A percentile compares a stretch with the other conserved stretches of the same genome.
These are phyloP conservation scores for Pythium sp. DNA, from an alignment of 352 stramenopile species.

Conservation along the genomic window DNA sequence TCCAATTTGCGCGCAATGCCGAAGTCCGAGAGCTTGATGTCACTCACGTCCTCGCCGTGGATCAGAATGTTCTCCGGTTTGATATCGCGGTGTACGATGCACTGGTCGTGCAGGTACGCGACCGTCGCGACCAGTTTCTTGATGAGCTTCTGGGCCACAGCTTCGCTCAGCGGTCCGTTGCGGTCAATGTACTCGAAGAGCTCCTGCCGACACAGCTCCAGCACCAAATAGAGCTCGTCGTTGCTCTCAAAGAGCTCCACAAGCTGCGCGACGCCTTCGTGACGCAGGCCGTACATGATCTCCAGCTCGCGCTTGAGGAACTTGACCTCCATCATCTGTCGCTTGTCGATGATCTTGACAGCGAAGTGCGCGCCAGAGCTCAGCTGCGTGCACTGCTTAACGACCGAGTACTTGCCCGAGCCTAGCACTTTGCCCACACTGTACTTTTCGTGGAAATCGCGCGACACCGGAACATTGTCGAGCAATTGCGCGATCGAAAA, in stretches of 20 bases:
- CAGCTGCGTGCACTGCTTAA: conserved; percentile 57
- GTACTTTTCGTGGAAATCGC: conserved; percentile 62
- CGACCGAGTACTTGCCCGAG: conserved; percentile 77
- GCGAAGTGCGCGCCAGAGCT: conserved; percentile 37
- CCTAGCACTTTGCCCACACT: conserved; percentile 50
- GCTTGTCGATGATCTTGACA: conserved; percentile 85
- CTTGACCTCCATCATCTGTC: conserved; percentile 72
- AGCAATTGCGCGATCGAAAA: conserved; percentile 69
- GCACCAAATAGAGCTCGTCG: conserved; percentile 75
- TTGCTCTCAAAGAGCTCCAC: conserved; percentile 77
- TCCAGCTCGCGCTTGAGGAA: conserved; percentile 87
- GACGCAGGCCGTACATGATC: conserved; percentile 74
- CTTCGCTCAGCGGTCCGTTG: conserved; percentile 68
- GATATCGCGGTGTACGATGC: conserved; percentile 85
- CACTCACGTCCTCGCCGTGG: conserved; percentile 53
- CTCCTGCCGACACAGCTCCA: conserved; percentile 78
- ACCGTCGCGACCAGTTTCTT: conserved; percentile 74
- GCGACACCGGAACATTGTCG: conserved; percentile 55
- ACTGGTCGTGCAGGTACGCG: conserved; percentile 79
- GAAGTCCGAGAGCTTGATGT: conserved; percentile 85
- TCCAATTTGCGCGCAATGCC: conserved; percentile 78
- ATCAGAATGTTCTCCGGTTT: conserved; percentile 87
- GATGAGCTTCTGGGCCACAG: conserved; percentile 62
- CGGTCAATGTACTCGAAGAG: conserved; percentile 83
- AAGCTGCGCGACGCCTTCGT: conserved; percentile 77